Evolutionary conservation across 202 grass and related monocot genomes (phyloP), one percentile per base, ranked within the genome.

Genomic region (Zoysia matrella): DNA sequence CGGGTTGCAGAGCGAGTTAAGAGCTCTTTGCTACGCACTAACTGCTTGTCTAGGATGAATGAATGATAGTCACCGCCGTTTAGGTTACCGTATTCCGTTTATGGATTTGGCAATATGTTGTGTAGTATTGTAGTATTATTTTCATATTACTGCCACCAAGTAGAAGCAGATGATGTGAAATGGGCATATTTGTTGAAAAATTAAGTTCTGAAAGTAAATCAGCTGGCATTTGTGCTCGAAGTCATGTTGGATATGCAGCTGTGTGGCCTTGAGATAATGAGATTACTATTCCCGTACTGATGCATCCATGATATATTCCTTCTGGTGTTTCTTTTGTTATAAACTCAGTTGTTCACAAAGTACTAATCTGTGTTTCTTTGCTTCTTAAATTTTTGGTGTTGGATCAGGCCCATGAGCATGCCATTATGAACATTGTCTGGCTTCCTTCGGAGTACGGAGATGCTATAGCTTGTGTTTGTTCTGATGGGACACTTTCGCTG

Each of bases 401-500:
- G 67, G 22, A 66, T 70, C 90, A 99, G 96, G 90, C 89, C 41
- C 91, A 95, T 41, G 78, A 80, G 71, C 79, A 79, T 60, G 73
- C 62, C 61, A 86, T 99, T 72, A 50, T 77, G 58, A 87, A 83
- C 83, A 78, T 95, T 0, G 68, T 92, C 52, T 99, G 91, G 91
- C 74, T 95, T 85, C 96, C 96, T 83, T 91, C 87, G 0, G 92
- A 99, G 78, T 87, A 88, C 9, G 92, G 96, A 1, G 96, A 99
- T 84, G 96, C 96, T 47, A 76, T 95, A 79, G 91, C 92, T 75
- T 99, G 96, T 86, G 76, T 90, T 61, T 95, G 77, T 82, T 72
- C 76, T 76, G 92, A 95, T 73, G 88, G 92, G 50, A 87, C 82
- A 5, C 80, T 98, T 13, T 98, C 96, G 47, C 86, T 99, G 68